Evolutionary conservation across 2,329 filamentous ascomycete species (phyloP).

Genomic region (Mycocentrospora acerina): DNA sequence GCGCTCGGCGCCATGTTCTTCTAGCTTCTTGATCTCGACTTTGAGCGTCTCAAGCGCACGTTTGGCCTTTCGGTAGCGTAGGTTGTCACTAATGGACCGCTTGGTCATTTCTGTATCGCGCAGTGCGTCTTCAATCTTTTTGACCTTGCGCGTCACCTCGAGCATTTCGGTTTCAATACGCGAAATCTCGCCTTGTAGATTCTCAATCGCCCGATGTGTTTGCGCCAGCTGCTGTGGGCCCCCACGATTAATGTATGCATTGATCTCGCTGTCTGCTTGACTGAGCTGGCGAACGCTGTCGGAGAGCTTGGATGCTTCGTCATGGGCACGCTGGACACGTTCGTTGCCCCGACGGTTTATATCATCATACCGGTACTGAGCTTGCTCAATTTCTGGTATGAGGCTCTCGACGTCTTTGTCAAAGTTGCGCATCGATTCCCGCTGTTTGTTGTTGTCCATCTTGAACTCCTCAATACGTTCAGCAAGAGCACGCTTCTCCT

Average conservation of each 20-base stretch:
- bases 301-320: conserved; percentile 69
- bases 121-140: conserved; percentile 75
- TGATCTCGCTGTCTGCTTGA: conserved; percentile 74
- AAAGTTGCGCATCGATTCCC: conserved; percentile 66
- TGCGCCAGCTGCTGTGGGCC: conserved; percentile 70
- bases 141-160: conserved; percentile 68
- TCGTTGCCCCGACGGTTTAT: conserved; percentile 68
- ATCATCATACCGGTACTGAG: conserved; percentile 75
- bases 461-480: conserved; percentile 73
- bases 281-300: conserved; percentile 77
- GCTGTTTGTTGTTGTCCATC: conserved; percentile 66
- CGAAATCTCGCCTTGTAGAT: conserved; percentile 66
- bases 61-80: conserved; percentile 77
- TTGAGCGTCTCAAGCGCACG: conserved; percentile 67
- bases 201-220: conserved; percentile 68
- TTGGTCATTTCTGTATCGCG: conserved; percentile 80
- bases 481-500: conserved; percentile 73
- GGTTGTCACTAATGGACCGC: conserved; percentile 84
- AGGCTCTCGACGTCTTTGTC: conserved; percentile 75
- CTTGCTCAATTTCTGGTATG: conserved; percentile 72
- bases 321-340: conserved; percentile 71
- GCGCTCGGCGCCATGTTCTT: conserved; percentile 76
- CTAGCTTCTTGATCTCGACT: conserved; percentile 71
- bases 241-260: conserved; percentile 73
- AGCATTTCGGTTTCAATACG: conserved; percentile 68